Percentiles rank a stretch among this genome's conserved stretches.
Evolutionary conservation across 805 yeast genomes (phyloP).

Genomic region (Candida adriatica): DNA sequence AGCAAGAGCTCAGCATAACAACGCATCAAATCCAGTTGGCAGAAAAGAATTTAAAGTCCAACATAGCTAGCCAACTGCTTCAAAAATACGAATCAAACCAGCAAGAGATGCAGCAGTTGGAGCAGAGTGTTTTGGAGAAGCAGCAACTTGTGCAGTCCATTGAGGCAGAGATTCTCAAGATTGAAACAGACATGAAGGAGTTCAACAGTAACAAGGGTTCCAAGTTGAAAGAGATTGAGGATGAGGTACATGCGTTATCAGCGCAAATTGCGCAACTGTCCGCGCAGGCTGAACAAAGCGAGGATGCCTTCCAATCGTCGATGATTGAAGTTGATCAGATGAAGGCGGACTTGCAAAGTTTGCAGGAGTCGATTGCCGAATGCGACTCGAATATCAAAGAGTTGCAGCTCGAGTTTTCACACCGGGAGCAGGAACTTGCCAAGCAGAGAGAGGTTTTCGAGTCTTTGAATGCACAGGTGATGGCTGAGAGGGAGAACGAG

Average conservation of each 20-base stretch:
- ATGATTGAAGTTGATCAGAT: constrained; percentile 69
- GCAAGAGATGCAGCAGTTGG: constrained; percentile 38
- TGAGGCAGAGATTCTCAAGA: constrained; percentile 38
- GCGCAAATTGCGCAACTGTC: constrained; percentile 32
- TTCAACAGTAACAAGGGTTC: constrained; percentile 73
- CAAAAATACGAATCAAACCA: constrained; percentile 40
- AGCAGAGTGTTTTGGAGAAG: constrained; percentile 31
- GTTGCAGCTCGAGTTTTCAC: constrained; percentile 23
- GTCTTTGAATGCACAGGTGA: constrained; percentile 19
- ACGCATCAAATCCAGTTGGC: constrained; percentile 53
- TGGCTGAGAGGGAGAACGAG: constrained; percentile 42
- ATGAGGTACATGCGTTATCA: constrained; percentile 40
- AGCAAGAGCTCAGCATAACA: constrained; percentile 49
- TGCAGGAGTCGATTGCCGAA: constrained; percentile 36
- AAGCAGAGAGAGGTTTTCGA: constrained; percentile 24
- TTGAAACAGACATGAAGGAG: constrained; percentile 76
- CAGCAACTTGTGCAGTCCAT: constrained; percentile 26
- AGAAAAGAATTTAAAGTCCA: constrained; percentile 46
- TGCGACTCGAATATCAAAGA: constrained; percentile 29
- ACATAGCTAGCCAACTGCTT: constrained; percentile 50
- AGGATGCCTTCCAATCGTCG: constrained; percentile 51
- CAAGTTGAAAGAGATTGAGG: constrained; percentile 60
- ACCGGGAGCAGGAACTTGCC: constrained; percentile 23
- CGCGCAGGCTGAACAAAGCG: constrained; percentile 35
- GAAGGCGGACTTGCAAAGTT: constrained; percentile 43